These are phyloP conservation scores for Tuber umbilicatum DNA, from an alignment of 495 filamentous ascomycete genomes.

Conservation along the genomic window DNA sequence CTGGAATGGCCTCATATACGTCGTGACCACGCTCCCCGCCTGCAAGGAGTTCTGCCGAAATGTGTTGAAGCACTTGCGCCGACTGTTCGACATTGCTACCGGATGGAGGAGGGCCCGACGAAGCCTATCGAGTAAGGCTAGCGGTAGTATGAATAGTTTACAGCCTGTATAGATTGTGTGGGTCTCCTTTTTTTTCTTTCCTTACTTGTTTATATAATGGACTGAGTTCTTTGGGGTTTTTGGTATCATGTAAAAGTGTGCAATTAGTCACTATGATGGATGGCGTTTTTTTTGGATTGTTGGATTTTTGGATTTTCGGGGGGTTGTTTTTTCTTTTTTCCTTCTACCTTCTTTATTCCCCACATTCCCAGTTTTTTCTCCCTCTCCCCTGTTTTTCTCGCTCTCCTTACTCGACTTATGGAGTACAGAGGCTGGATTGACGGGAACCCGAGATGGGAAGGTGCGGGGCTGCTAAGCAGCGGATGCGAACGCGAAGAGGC, in stretches of 20 bases:
- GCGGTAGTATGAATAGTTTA: constrained; percentile 26
- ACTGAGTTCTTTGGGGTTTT: not conserved
- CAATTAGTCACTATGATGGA: not conserved
- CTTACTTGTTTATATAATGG: constrained; percentile 4
- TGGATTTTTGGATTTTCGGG: too few species aligned
- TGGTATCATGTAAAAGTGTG: not conserved
- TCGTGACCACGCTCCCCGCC: constrained; percentile 51
- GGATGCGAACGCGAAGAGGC: not conserved
- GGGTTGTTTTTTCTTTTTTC: constrained; percentile 4
- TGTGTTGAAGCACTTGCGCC: constrained; percentile 15
- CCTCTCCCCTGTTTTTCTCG: not conserved
- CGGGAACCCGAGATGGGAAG: not conserved
- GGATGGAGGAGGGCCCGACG: not conserved
- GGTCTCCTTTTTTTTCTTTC: not conserved
- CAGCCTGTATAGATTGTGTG: constrained; percentile 12
- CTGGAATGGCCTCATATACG: constrained; percentile 78
- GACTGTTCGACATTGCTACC: constrained; percentile 7
- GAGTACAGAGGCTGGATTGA: not conserved
- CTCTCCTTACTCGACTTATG: not conserved
- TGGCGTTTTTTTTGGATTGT: constrained; percentile 1
- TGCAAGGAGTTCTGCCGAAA: constrained; percentile 31
- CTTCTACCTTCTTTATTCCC: not conserved
- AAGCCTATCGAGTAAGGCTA: constrained; percentile 17
- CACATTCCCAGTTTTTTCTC: not conserved
- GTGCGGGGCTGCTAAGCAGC: not conserved